A percentile compares a stretch with the other conserved stretches of the same genome.
These are phyloP conservation scores for Trichoderma parareesei DNA, from an alignment of 495 filamentous ascomycete species.

Conservation along the genomic window DNA sequence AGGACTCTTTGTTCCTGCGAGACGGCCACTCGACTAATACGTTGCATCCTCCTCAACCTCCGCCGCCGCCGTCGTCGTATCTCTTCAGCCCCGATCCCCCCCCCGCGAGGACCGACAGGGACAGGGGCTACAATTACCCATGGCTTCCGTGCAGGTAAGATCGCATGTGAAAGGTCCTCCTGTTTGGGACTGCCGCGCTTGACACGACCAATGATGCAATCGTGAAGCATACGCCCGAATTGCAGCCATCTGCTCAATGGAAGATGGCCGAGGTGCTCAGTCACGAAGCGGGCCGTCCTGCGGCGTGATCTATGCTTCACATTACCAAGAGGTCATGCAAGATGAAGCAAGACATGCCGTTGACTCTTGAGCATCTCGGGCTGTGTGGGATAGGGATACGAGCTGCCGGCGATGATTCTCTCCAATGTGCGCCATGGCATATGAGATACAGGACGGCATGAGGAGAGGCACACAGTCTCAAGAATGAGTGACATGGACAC, in stretches of 20 bases:
- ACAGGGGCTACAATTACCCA: neutral
- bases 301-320: neutral
- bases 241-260: neutral
- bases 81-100: neutral
- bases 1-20: too few species aligned
- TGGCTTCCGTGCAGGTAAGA: neutral
- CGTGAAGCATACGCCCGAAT: neutral
- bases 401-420: neutral
- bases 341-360: neutral
- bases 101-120: neutral
- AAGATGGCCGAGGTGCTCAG: neutral
- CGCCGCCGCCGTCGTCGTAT: neutral
- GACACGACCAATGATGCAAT: slow-evolving; percentile 5
- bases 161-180: slow-evolving; percentile 1
- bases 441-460: neutral
- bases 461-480: too few species aligned
- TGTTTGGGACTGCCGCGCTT: neutral
- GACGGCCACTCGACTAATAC: neutral
- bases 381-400: neutral
- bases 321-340: neutral
- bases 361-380: neutral
- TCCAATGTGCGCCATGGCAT: neutral
- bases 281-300: neutral
- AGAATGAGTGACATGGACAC: too few species aligned
- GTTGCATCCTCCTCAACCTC: neutral